phyloP scores from a whole-genome alignment of 2,329 filamentous ascomycete genomes.

The Fusarium circinatum region DNA sequence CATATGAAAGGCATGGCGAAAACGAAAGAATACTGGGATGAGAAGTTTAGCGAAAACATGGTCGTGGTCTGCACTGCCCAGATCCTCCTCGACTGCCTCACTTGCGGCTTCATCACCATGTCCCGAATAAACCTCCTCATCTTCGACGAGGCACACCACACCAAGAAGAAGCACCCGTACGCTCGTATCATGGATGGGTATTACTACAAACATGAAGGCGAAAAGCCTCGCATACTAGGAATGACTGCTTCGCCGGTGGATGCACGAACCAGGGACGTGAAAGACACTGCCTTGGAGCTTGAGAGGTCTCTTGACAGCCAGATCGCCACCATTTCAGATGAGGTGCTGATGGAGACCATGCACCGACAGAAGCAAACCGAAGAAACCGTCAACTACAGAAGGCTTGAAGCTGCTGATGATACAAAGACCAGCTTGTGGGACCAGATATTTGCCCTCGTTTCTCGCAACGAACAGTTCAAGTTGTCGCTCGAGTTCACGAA shows the following conservation, averaged over 20 bases:
- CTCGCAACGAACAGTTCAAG: constrained; percentile 58
- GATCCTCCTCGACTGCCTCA: constrained; percentile 81
- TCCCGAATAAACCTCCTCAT: constrained; percentile 87
- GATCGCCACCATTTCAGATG: constrained; percentile 77
- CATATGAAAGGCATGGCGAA: constrained; percentile 63
- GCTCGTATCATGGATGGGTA: constrained; percentile 90
- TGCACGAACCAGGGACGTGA: constrained; percentile 74
- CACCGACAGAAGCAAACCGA: constrained; percentile 58
- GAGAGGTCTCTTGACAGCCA: constrained; percentile 82
- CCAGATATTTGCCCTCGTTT: constrained; percentile 60
- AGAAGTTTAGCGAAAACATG: constrained; percentile 72
- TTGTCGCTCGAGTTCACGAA: constrained; percentile 69
- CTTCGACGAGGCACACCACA: constrained; percentile 96
- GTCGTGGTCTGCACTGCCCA: constrained; percentile 93
- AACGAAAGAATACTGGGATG: constrained; percentile 60
- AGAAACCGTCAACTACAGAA: constrained; percentile 56
- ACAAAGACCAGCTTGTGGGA: constrained; percentile 74
- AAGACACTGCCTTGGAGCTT: constrained; percentile 75
- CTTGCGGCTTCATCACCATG: constrained; percentile 83
- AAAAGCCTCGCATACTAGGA: constrained; percentile 82
- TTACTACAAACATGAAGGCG: constrained; percentile 66
- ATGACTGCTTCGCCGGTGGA: constrained; percentile 98
- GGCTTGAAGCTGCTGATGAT: constrained; percentile 53
- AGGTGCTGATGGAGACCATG: constrained; percentile 43
- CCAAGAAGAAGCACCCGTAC: constrained; percentile 93